Base-by-base conservation (phyloP, 169 alveolate genomes). In the Cyclospora cayetanensis region DNA sequence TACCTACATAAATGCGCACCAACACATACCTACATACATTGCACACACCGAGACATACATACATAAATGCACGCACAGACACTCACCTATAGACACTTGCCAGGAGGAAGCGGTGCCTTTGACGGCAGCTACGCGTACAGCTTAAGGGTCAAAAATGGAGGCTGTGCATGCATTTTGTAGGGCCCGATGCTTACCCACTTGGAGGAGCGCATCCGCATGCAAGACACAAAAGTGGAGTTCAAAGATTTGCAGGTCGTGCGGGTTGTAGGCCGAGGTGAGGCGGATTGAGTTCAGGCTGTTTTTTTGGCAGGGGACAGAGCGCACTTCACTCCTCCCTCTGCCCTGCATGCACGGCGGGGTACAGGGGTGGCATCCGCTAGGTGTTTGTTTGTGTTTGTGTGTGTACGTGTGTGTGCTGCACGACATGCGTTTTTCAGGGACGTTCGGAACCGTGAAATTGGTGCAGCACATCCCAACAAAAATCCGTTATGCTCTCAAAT, bases 391-490 rank as follows among this genome's bases (percentile, higher is more conserved):
- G 34, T 31, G 83, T 50, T 70, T 70, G 34, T 37, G 83, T 50
- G 83, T 70, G 34, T 70, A 39, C 31, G 83, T n/a, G 83, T 70
- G 34, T 70, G 31, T 29, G 83, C 55, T 70, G 31, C 37, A 29
- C 31, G 87, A 43, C 43, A 4, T 66, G 11, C 46, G 31, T 9
- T 27, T 41, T 66, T 1, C 41, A 87, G 92, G 98, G 18, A 97
- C 98, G 46, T 98, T 98, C 90, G 99, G 98, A 27, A 96, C 95
- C 25, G 99, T 98, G 43, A 96, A 96, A 91, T 93, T 97, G 72
- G 98, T 97, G 55, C 94, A 94, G 43, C 97, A 97, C 82, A 91
- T 22, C 1, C 65, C 90, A 9, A 90, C 90, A 25, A 35, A 83
- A 11, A 83, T 95, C 22, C 95, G 97, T 65, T 97, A 95, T 91